Conservation (phyloP, 164 flowering plant genomes). For the Chimonanthus praecox region DNA sequence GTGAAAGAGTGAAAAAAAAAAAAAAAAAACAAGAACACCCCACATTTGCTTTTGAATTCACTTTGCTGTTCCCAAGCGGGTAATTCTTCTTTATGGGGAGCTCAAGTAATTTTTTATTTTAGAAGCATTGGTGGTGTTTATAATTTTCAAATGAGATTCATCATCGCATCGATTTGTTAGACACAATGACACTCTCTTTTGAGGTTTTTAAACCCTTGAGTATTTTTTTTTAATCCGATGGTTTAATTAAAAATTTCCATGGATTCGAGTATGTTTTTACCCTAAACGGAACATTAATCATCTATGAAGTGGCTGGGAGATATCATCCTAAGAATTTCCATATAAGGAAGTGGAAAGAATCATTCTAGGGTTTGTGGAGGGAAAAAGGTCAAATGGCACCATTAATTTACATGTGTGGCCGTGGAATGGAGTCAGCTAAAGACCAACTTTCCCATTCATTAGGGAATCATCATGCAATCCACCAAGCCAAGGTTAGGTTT, state of each 20-base stretch:
- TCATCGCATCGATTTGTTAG: background rate
- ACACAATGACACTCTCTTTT: background rate
- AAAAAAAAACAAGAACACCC: no score
- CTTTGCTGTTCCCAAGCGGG: no score
- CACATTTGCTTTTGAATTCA: no score
- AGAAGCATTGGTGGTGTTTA: no score
- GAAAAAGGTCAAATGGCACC: background rate
- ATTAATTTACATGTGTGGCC: background rate
- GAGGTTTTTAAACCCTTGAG: background rate
- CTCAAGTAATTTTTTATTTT: no score
- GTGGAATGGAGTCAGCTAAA: background rate
- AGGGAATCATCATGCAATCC: background rate
- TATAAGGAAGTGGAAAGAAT: background rate
- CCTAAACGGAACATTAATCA: background rate
- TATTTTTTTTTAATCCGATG: no score
- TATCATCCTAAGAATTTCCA: background rate
- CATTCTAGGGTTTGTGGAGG: background rate
- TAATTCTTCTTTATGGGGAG: no score
- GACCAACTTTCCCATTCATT: background rate
- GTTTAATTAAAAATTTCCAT: background rate
- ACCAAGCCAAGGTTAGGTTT: background rate
- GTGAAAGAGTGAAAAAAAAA: no score
- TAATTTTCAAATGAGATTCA: background rate
- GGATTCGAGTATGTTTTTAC: background rate
- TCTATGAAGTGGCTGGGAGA: background rate